Conservation (phyloP, 2,329 filamentous ascomycete species). For the Thielaviopsis musarum region DNA sequence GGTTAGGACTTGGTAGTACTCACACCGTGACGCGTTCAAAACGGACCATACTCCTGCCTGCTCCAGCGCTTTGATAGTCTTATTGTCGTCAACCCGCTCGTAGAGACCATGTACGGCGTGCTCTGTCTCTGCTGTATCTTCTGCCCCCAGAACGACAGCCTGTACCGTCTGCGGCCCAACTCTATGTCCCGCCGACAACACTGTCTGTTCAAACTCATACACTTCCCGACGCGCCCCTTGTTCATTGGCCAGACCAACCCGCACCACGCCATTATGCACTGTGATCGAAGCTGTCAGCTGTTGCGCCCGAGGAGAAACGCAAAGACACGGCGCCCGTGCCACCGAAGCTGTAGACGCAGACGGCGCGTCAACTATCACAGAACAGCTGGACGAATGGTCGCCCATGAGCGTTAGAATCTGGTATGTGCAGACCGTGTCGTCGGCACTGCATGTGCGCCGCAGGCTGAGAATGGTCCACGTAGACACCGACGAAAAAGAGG, state of each 20-base stretch:
- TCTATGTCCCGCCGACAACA: not conserved
- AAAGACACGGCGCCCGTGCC: not conserved
- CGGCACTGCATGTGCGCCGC: not conserved
- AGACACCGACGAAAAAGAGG: not conserved
- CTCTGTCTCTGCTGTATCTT: too few species aligned
- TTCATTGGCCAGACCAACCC: not conserved
- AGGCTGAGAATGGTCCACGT: not conserved
- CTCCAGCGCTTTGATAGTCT: not conserved
- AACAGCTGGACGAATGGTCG: not conserved
- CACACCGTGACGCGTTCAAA: conserved; percentile 11
- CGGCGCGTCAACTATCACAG: not conserved
- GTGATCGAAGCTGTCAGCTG: not conserved
- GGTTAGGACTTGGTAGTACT: too few species aligned
- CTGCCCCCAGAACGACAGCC: not conserved
- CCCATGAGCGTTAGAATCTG: not conserved
- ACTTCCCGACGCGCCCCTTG: not conserved
- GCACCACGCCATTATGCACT: not conserved
- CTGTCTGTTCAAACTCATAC: not conserved
- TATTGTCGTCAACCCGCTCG: too few species aligned
- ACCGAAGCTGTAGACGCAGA: not conserved
- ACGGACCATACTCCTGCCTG: conserved; percentile 10
- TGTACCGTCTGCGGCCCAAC: conserved; percentile 1
- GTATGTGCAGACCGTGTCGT: not conserved
- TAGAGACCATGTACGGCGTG: too few species aligned
- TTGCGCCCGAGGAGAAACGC: too few species aligned